Conservation (phyloP, 2,329 filamentous ascomycete genomes). For the Sporothrix inflata region DNA sequence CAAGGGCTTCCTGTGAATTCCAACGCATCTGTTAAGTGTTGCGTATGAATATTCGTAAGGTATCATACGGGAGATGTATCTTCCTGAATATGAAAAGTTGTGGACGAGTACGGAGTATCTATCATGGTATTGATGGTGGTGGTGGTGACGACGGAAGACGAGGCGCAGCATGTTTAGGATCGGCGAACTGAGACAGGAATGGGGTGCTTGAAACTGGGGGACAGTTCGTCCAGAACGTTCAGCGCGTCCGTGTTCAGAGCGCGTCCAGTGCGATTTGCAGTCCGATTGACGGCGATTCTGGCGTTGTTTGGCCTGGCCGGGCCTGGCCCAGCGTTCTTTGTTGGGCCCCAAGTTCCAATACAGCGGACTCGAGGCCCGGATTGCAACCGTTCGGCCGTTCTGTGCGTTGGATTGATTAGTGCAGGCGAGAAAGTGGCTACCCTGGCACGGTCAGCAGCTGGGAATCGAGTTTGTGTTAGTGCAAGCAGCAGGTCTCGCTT, state of each 20-base stretch:
- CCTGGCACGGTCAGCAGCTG: background rate
- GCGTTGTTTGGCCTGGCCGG: background rate
- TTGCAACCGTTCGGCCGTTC: background rate
- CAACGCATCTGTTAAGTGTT: background rate
- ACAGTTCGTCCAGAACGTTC: constrained; percentile 2
- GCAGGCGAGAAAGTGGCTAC: constrained; percentile 1
- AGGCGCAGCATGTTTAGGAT: constrained; percentile 44
- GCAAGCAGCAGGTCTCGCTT: background rate
- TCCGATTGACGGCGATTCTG: background rate
- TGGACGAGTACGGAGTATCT: background rate
- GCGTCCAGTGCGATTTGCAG: background rate
- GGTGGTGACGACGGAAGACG: constrained; percentile 31
- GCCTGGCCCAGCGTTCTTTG: background rate
- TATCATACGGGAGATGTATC: background rate
- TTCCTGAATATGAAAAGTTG: background rate
- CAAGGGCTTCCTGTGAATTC: background rate
- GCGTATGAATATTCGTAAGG: background rate
- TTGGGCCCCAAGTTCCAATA: background rate
- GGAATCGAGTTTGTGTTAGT: background rate
- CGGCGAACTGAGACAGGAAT: constrained; percentile 48
- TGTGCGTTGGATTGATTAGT: background rate
- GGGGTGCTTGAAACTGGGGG: constrained; percentile 44
- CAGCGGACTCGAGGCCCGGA: background rate
- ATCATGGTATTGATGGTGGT: background rate
- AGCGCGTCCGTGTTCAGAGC: background rate